Evolutionary conservation across 192 early-diverging fungal species (phyloP).

Genomic region (Radiomyces spectabilis): DNA sequence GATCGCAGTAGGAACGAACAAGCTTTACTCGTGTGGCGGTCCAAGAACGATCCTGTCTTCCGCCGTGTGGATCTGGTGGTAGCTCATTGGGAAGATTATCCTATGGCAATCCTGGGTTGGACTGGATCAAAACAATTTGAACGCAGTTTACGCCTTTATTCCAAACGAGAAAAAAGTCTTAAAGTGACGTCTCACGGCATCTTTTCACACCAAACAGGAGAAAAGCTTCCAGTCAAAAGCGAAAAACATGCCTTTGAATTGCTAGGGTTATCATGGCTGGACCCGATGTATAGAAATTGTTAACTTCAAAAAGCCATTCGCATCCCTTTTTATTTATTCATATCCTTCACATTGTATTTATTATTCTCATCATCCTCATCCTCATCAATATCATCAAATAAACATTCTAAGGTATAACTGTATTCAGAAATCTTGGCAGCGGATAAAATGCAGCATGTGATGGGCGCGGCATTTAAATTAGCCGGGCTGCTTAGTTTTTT

Average conservation of each 20-base stretch:
- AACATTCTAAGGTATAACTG: too few relatives aligned
- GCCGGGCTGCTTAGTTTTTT: too few relatives aligned
- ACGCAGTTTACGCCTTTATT: neutral
- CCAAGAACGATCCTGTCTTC: neutral
- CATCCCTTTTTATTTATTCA: too few relatives aligned
- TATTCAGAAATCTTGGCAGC: too few relatives aligned
- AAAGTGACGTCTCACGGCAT: slow-evolving; percentile 2
- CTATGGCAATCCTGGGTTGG: slow-evolving; percentile 2
- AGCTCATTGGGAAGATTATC: neutral
- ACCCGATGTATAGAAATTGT: neutral
- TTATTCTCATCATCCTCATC: too few relatives aligned
- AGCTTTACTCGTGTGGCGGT: neutral
- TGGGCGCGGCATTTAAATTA: too few relatives aligned
- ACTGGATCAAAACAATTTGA: neutral
- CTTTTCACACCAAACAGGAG: neutral
- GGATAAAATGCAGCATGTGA: too few relatives aligned
- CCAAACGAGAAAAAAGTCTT: neutral
- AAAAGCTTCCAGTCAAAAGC: neutral
- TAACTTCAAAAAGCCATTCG: too few relatives aligned
- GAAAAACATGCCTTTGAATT: neutral
- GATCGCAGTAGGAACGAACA: neutral
- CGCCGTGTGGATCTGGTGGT: slow-evolving; percentile 1
- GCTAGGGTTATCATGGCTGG: neutral
- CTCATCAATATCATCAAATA: too few relatives aligned
- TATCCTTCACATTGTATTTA: too few relatives aligned